Evolutionary conservation across 495 filamentous ascomycete species (phyloP).

Genomic region (Thermothielavioides terrestris): DNA sequence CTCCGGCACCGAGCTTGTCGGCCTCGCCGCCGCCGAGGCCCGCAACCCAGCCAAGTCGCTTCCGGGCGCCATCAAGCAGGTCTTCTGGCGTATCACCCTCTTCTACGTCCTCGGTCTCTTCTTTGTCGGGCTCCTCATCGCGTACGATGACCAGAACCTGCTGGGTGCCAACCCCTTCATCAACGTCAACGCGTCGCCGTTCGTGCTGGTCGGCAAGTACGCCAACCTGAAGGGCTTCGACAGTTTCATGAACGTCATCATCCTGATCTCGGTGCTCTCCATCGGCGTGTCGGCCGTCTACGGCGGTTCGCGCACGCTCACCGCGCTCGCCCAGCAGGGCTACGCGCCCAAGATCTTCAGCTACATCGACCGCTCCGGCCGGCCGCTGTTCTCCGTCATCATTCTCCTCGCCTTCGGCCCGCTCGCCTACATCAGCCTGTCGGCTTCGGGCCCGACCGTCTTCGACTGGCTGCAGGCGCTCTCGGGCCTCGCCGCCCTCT

Average conservation of each 20-base stretch:
- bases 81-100: slow-evolving; percentile 63
- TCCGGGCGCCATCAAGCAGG: slow-evolving; percentile 61
- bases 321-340: slow-evolving; percentile 51
- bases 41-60: slow-evolving; percentile 55
- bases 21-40: slow-evolving; percentile 64
- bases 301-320: slow-evolving; percentile 60
- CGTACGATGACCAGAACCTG: slow-evolving; percentile 44
- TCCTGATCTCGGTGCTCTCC: slow-evolving; percentile 59
- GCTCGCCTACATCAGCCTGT: slow-evolving; percentile 48
- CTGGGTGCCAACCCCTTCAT: slow-evolving; percentile 43
- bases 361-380: slow-evolving; percentile 51
- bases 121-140: slow-evolving; percentile 66
- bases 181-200: slow-evolving; percentile 57
- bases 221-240: slow-evolving; percentile 59
- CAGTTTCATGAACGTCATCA: slow-evolving; percentile 66
- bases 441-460: slow-evolving; percentile 37
- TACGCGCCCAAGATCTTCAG: slow-evolving; percentile 49
- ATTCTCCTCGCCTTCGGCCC: slow-evolving; percentile 41
- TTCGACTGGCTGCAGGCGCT: slow-evolving; percentile 64
- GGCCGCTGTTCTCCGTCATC: slow-evolving; percentile 45
- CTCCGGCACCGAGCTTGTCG: slow-evolving; percentile 62
- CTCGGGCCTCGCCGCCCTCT: slow-evolving; percentile 60
- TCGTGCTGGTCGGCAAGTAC: slow-evolving; percentile 60
- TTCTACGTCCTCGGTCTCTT: slow-evolving; percentile 70
- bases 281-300: slow-evolving; percentile 61